A percentile compares a stretch with the other conserved stretches of the same genome.
phyloP scores from a whole-genome alignment of 2,329 filamentous ascomycete genomes.

The Fusarium ramigenum region DNA sequence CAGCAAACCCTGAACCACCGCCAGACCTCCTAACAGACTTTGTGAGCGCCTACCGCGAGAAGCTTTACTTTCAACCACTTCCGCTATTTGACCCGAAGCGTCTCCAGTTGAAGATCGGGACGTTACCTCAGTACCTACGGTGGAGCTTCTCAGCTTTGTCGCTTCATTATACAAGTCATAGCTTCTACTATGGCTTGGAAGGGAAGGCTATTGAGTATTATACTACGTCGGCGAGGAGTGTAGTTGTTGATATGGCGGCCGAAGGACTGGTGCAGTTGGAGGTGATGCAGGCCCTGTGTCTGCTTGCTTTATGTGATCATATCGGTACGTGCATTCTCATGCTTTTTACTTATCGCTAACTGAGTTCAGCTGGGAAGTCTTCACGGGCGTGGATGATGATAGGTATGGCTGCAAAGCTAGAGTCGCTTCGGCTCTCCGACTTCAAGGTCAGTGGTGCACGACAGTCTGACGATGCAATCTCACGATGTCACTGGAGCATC shows the following conservation, averaged over 20 bases:
- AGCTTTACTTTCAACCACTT: constrained; percentile 31
- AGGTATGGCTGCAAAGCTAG: constrained; percentile 29
- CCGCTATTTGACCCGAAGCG: constrained; percentile 16
- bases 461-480: background rate
- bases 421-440: constrained; percentile 21
- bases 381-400: constrained; percentile 40
- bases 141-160: constrained; percentile 33
- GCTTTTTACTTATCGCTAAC: background rate
- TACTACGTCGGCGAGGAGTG: constrained; percentile 17
- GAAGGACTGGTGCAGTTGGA: constrained; percentile 24
- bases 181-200: constrained; percentile 28
- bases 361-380: constrained; percentile 13
- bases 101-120: constrained; percentile 6
- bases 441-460: background rate
- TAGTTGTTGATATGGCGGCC: constrained; percentile 27
- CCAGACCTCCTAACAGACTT: constrained; percentile 11
- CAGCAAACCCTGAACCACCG: constrained; percentile 24
- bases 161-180: constrained; percentile 13
- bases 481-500: constrained; percentile 37
- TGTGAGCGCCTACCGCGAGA: constrained; percentile 20
- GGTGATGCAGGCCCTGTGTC: constrained; percentile 31
- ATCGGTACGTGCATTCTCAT: background rate
- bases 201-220: constrained; percentile 38
- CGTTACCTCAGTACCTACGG: constrained; percentile 31
- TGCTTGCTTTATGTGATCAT: constrained; percentile 34